Evolutionary conservation across 176 grass and related monocot species (phyloP).

Genomic region (Typha latifolia): DNA sequence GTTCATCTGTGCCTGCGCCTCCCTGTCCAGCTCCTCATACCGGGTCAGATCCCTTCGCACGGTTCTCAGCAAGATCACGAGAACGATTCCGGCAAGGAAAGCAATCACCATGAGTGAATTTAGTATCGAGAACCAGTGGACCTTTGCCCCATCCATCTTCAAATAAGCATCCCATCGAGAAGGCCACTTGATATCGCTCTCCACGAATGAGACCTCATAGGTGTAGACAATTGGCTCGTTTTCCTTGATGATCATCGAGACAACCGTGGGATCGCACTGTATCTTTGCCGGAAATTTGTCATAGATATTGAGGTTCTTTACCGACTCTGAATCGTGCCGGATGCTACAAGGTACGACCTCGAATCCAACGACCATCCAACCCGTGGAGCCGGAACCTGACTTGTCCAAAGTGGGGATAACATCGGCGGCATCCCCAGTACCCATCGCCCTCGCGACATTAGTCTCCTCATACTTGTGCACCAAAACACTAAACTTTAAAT

Average conservation of each 20-base stretch:
- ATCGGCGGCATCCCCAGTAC: constrained; percentile 41
- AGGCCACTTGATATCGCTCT: constrained; percentile 84
- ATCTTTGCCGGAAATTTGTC: constrained; percentile 33
- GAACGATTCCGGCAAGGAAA: constrained; percentile 65
- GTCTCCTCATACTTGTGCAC: constrained; percentile 66
- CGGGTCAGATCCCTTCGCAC: constrained; percentile 59
- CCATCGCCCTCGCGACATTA: constrained; percentile 51
- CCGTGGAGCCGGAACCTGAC: constrained; percentile 11
- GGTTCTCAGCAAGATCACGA: constrained; percentile 61
- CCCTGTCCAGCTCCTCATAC: constrained; percentile 71
- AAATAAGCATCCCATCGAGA: constrained; percentile 75
- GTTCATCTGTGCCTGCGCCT: constrained; percentile 67
- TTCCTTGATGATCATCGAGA: constrained; percentile 56
- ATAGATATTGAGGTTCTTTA: constrained; percentile 48
- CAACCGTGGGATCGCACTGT: constrained; percentile 51
- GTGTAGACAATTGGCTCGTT: constrained; percentile 63
- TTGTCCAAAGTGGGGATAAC: constrained; percentile 14
- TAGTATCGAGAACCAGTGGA: constrained; percentile 86
- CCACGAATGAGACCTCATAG: constrained; percentile 55
- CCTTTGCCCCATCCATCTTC: constrained; percentile 84
- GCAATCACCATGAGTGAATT: constrained; percentile 86
- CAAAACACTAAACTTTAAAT: constrained; percentile 67
- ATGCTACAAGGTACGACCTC: constrained; percentile 71
- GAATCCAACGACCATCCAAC: constrained; percentile 73
- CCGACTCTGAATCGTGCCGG: constrained; percentile 35